phyloP scores from a whole-genome alignment of 495 filamentous ascomycete genomes.

The Durotheca rogersii region DNA sequence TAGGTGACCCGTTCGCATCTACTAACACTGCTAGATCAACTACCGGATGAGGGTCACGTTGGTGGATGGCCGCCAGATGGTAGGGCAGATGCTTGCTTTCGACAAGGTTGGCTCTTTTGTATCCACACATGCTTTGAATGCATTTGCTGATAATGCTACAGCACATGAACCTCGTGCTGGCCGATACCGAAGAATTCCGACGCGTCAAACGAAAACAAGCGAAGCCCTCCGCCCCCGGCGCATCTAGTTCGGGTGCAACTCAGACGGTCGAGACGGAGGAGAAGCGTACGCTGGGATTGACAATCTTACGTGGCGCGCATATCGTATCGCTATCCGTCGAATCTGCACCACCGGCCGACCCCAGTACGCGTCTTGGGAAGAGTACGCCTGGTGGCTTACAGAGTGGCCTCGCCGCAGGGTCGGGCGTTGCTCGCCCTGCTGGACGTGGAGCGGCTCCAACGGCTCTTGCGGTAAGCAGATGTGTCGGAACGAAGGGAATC shows the following conservation, averaged over 20 bases:
- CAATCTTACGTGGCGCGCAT: conserved; percentile 89
- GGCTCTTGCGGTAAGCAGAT: conserved; percentile 63
- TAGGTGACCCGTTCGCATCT: conserved; percentile 2
- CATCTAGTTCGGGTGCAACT: conserved; percentile 45
- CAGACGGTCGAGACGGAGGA: conserved; percentile 85
- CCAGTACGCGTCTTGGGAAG: conserved; percentile 82
- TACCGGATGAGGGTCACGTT: conserved; percentile 98
- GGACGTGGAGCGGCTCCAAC: conserved; percentile 81
- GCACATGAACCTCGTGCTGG: conserved; percentile 99
- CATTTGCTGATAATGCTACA: conserved; percentile 42
- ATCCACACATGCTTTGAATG: neutral
- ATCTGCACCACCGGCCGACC: conserved; percentile 93
- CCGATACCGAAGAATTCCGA: conserved; percentile 98
- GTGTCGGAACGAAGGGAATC: conserved; percentile 16
- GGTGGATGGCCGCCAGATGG: conserved; percentile 94
- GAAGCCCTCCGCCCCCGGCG: conserved; percentile 72
- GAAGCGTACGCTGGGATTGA: conserved; percentile 92
- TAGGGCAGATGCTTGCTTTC: conserved; percentile 94
- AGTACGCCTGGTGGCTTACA: conserved; percentile 66
- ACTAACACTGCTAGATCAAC: conserved; percentile 76
- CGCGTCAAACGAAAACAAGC: conserved; percentile 84
- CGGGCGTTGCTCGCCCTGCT: conserved; percentile 88
- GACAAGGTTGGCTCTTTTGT: conserved; percentile 79
- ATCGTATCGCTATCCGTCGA: conserved; percentile 95
- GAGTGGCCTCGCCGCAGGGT: conserved; percentile 73